Evolutionary conservation across 139 green algal genomes (phyloP), one percentile per base, ranked within the genome.

Genomic region (Picochlorum sp.): DNA sequence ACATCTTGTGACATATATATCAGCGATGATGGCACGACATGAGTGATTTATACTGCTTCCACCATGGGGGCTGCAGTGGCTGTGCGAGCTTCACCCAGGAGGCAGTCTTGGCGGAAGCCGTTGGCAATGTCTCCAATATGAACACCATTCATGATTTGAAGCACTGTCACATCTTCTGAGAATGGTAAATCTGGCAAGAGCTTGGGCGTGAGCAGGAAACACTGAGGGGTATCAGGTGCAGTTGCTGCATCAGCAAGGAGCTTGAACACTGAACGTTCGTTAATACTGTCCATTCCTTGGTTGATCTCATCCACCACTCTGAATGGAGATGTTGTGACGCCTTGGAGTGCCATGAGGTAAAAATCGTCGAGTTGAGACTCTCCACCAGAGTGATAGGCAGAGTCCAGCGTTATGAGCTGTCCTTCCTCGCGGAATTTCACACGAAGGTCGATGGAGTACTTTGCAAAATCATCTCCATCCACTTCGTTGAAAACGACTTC

Each of bases 241-340:
- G 65, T 81, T 28, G 78, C 77, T 3, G 81, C 80, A 16, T 83
- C 62, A 47, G 93, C 88, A 63, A 99, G 80, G 65, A 88, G 84
- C 61, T 81, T 75, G 78, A 95, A 97, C 21, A 94, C 77, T 75
- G 92, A 94, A 62, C 94, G 89, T 80, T 98, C 94, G 73, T 98
- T 98, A 59, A 77, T 73, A 3, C 79, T 77, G 76, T 98, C 93
- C 90, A 99, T 99, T 67, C 94, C 92, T 78, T 99, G 94, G 75
- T 99, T 99, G 82, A 99, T 99, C 75, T 99, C 94, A 69, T 99
- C 94, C 28, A 98, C 88, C 21, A 99, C 94, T 3, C 94, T 84
- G 77, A 99, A 99, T 4, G 94, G 92, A 30, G 80, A 88, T 7
- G 75, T 69, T 1, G 90, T 94, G 9, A 97, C 82, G 52, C 79